These are phyloP conservation scores for Umbelopsis sp. DNA, from an alignment of 192 early-diverging fungal species.

Conservation along the genomic window DNA sequence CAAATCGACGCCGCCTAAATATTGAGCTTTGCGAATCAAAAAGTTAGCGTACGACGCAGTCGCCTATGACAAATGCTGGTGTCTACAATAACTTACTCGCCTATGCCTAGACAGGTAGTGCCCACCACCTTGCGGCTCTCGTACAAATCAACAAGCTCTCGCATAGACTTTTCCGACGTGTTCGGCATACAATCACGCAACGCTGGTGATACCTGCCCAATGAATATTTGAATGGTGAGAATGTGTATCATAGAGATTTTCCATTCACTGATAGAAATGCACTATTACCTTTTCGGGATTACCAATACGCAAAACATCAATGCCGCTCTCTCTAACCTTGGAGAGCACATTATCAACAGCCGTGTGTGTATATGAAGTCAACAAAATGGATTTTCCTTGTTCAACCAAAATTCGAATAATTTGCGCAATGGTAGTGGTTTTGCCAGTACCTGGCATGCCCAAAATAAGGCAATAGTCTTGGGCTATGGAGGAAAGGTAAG, in stretches of 20 bases:
- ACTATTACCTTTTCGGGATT: constrained; percentile 53
- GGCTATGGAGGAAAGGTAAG: constrained; percentile 36
- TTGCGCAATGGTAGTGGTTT: constrained; percentile 86
- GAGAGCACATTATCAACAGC: constrained; percentile 93
- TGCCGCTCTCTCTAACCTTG: constrained; percentile 71
- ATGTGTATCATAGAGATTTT: neutral
- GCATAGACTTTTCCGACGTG: constrained; percentile 54
- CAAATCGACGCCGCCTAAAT: constrained; percentile 78
- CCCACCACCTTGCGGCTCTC: constrained; percentile 71
- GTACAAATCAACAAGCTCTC: constrained; percentile 65
- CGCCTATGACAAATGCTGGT: neutral
- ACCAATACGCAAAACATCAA: constrained; percentile 80
- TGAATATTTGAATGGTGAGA: neutral
- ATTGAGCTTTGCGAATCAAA: constrained; percentile 52
- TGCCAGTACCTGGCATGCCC: constrained; percentile 98
- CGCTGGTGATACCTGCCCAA: constrained; percentile 19
- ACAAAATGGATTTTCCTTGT: constrained; percentile 74
- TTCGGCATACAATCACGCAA: constrained; percentile 29
- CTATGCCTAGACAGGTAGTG: constrained; percentile 87
- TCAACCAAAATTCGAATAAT: constrained; percentile 71
- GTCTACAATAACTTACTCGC: constrained; percentile 57
- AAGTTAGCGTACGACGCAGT: constrained; percentile 2
- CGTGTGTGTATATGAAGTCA: constrained; percentile 90
- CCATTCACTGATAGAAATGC: constrained; percentile 23
- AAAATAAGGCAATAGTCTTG: constrained; percentile 89